phyloP scores from a whole-genome alignment of 1,284 basidiomycete species.

The Trametes polyzona region DNA sequence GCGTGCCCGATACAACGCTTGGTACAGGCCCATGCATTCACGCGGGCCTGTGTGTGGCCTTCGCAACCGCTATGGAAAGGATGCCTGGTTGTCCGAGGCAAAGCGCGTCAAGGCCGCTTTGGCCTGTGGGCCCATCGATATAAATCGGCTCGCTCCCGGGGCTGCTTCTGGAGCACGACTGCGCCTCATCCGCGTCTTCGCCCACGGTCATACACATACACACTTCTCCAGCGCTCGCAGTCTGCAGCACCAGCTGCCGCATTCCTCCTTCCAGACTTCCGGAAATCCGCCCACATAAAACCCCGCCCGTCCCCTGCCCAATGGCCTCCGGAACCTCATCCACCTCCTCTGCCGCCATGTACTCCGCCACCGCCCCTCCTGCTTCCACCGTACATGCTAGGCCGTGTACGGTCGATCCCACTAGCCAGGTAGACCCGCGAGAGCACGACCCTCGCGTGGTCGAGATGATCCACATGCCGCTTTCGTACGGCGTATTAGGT shows the following conservation, averaged over 20 bases:
- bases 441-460: conserved; percentile 12
- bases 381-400: neutral
- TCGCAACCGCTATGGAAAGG: conserved; percentile 21
- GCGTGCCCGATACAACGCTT: neutral
- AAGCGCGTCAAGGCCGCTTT: conserved; percentile 19
- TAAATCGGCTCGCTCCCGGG: neutral
- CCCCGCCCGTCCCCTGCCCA: neutral
- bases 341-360: neutral
- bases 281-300: neutral
- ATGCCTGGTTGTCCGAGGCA: neutral
- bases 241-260: conserved; percentile 6
- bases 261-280: neutral
- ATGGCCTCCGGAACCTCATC: neutral
- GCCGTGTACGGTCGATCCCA: conserved; percentile 10
- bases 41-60: conserved; percentile 14
- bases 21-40: conserved; percentile 12
- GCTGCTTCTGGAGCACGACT: conserved; percentile 8
- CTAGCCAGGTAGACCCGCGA: conserved; percentile 7
- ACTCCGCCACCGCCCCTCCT: neutral
- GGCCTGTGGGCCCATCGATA: conserved; percentile 8
- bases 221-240: neutral
- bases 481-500: conserved; percentile 50
- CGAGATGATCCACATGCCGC: conserved; percentile 11
- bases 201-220: neutral
- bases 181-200: neutral